phyloP scores from a whole-genome alignment of 78 protist species.

The Dictyostelium purpureum region DNA sequence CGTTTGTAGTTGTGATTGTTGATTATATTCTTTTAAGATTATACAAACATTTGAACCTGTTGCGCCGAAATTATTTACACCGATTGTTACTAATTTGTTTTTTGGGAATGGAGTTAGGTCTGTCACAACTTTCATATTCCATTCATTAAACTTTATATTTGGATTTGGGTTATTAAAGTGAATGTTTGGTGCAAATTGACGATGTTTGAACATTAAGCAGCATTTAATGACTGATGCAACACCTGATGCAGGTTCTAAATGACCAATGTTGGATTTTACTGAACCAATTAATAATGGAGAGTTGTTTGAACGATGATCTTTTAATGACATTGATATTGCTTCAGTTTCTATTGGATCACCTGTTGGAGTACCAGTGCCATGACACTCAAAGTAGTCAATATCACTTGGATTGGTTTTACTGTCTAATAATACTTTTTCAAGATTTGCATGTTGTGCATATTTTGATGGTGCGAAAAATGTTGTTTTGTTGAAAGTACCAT shows the following conservation, averaged over 20 bases:
- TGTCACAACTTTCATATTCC: conserved; percentile 45
- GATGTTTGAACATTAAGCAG: conserved; percentile 28
- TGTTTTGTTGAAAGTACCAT: conserved; percentile 78
- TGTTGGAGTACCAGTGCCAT: conserved; percentile 73
- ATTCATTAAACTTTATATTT: conserved; percentile 23
- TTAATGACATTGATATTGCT: conserved; percentile 22
- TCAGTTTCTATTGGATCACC: conserved; percentile 72
- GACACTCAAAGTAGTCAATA: conserved; percentile 59
- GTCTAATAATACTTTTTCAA: background rate
- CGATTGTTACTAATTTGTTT: background rate
- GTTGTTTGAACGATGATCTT: background rate
- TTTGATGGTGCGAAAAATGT: background rate
- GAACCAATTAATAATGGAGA: background rate
- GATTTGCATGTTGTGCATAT: background rate
- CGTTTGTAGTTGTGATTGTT: background rate
- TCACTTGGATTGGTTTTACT: background rate
- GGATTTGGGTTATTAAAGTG: conserved; percentile 65
- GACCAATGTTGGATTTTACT: conserved; percentile 11
- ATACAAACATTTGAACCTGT: conserved; percentile 86
- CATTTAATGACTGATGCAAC: conserved; percentile 25
- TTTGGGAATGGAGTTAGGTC: conserved; percentile 1
- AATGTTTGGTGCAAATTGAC: conserved; percentile 37
- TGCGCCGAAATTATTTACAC: conserved; percentile 77
- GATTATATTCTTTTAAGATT: background rate
- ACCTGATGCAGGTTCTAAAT: conserved; percentile 42